Percentiles rank a stretch among this genome's conserved stretches.
Evolutionary conservation across 2,329 filamentous ascomycete genomes (phyloP).

Genomic region (Aureobasidium sp.): DNA sequence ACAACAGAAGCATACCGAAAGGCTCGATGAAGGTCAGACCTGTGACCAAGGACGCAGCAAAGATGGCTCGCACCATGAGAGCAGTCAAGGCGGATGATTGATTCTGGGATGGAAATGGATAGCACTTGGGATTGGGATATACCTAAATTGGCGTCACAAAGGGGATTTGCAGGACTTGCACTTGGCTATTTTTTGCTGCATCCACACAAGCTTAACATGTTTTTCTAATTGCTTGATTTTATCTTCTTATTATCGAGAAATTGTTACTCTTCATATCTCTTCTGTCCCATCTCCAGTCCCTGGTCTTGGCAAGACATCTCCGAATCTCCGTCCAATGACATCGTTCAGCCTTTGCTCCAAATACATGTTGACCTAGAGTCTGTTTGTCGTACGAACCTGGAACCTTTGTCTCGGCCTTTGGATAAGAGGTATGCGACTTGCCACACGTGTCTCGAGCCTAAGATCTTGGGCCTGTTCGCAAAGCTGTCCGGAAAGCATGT

Average conservation of each 20-base stretch:
- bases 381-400: background rate
- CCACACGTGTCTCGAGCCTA: background rate
- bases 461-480: background rate
- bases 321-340: background rate
- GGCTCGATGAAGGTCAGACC: slow-evolving; percentile 14
- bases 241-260: background rate
- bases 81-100: slow-evolving; percentile 13
- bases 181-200: slow-evolving; percentile 1
- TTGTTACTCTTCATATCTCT: background rate
- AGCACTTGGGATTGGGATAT: background rate
- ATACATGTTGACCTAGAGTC: background rate
- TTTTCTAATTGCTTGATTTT: slow-evolving; percentile 2
- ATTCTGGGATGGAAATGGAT: background rate
- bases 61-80: slow-evolving; percentile 15
- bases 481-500: background rate
- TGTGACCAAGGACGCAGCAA: slow-evolving; percentile 3
- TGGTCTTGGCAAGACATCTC: slow-evolving; percentile 4
- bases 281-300: background rate
- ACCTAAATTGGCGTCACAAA: background rate
- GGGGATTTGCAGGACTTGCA: background rate
- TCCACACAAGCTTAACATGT: background rate
- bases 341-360: too few species aligned
- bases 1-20: slow-evolving; percentile 12
- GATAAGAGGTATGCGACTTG: background rate
- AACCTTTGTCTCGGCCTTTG: background rate